Percentiles rank a stretch among this genome's conserved stretches.
phyloP scores from a whole-genome alignment of 495 filamentous ascomycete genomes.

The Aspergillus cavernicola region DNA sequence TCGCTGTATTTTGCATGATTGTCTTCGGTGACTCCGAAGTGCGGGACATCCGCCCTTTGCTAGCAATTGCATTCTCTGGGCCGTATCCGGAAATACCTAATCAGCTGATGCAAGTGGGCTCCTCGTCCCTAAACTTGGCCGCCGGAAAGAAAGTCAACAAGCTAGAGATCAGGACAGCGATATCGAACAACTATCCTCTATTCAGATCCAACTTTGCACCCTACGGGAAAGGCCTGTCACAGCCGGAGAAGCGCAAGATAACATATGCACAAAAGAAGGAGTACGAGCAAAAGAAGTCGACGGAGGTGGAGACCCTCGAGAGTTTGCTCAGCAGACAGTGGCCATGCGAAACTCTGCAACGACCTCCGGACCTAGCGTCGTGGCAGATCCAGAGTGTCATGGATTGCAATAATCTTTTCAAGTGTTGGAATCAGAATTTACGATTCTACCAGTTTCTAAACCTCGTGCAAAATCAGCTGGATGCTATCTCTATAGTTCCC shows the following conservation, averaged over 20 bases:
- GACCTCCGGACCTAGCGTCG: neutral
- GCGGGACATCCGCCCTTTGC: neutral
- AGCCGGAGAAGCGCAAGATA: neutral
- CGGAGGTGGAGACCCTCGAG: neutral
- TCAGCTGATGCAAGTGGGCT: neutral
- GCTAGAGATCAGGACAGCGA: neutral
- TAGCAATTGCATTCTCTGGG: conserved; percentile 14
- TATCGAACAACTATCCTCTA: conserved; percentile 9
- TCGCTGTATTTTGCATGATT: conserved; percentile 13
- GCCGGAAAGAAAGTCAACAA: neutral
- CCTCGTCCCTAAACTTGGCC: neutral
- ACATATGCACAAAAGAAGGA: neutral
- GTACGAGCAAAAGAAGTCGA: neutral
- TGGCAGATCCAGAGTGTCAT: neutral
- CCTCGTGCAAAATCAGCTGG: conserved; percentile 1
- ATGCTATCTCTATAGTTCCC: neutral
- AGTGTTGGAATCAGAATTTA: conserved; percentile 4
- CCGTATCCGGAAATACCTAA: neutral
- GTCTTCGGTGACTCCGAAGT: conserved; percentile 11
- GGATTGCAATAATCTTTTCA: conserved; percentile 6
- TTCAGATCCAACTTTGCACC: neutral
- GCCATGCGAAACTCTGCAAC: conserved; percentile 14
- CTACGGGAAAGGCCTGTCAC: neutral
- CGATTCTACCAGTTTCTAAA: conserved; percentile 12
- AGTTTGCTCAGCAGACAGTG: neutral